Percentiles rank a stretch among this genome's conserved stretches.
Conservation (phyloP, 306 rosid species). For the Vigna angularis region DNA sequence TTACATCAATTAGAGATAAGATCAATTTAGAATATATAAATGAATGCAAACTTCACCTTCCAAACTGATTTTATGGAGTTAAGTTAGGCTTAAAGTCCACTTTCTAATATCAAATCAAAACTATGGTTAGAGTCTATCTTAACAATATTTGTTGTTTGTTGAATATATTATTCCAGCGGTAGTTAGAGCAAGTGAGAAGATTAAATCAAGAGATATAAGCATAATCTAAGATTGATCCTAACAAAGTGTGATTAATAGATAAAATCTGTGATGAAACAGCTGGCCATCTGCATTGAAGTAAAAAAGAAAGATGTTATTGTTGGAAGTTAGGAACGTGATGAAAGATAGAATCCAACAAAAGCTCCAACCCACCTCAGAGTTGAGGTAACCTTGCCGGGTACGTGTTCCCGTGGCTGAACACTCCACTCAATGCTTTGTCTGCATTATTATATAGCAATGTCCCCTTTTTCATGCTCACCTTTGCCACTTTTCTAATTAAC, state of each 20-base stretch:
- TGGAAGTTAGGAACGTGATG: slow-evolving; percentile 35
- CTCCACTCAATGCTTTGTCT: slow-evolving; percentile 63
- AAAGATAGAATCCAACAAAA: slow-evolving; percentile 64
- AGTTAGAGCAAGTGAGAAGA: not conserved
- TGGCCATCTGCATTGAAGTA: slow-evolving; percentile 51
- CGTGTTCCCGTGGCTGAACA: slow-evolving; percentile 67
- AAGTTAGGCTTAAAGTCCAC: too few species aligned
- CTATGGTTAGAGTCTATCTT: too few species aligned
- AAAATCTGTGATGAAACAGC: slow-evolving; percentile 44
- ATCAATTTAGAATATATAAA: too few species aligned
- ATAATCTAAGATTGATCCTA: slow-evolving; percentile 20
- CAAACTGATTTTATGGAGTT: too few species aligned
- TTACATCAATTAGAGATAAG: fast-evolving
- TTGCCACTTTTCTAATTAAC: slow-evolving; percentile 62
- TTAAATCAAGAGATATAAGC: not conserved
- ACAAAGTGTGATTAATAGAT: slow-evolving; percentile 36
- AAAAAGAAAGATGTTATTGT: slow-evolving; percentile 42
- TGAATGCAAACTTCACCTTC: fast-evolving
- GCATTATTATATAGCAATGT: slow-evolving; percentile 45
- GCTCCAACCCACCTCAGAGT: slow-evolving; percentile 58
- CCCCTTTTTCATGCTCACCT: slow-evolving; percentile 75
- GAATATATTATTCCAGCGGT: too few species aligned
- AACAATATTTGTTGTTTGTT: too few species aligned
- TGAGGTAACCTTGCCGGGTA: slow-evolving; percentile 81
- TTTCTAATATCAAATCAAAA: too few species aligned